Conservation (phyloP, 176 grass and related monocot genomes). For the Miscanthus lutarioriparius region DNA sequence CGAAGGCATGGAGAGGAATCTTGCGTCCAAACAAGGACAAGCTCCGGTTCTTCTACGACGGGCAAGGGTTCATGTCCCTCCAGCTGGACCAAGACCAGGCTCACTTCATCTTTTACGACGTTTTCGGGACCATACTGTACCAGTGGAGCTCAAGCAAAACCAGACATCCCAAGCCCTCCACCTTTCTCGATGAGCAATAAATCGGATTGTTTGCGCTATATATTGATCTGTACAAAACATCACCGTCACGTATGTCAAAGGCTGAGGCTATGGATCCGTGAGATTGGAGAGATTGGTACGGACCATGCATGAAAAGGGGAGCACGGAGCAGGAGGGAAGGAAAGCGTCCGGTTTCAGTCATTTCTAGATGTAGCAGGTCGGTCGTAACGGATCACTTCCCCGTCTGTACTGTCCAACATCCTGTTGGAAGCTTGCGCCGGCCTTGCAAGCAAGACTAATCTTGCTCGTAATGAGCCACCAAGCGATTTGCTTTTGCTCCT, state of each 20-base stretch:
- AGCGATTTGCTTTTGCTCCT: not conserved
- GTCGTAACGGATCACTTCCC: not conserved
- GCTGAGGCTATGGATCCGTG: not conserved
- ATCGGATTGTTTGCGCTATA: not conserved
- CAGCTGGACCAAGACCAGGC: slow-evolving; percentile 45
- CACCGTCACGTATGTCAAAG: not conserved
- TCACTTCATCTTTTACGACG: slow-evolving; percentile 65
- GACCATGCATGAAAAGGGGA: not conserved
- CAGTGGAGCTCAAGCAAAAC: slow-evolving; percentile 45
- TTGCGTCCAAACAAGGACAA: slow-evolving; percentile 56
- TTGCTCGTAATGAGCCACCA: not conserved
- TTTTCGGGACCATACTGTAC: slow-evolving; percentile 58
- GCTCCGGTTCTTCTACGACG: slow-evolving; percentile 79
- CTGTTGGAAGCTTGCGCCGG: not conserved
- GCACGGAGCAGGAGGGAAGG: not conserved
- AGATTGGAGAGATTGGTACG: not conserved
- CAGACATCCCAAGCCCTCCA: slow-evolving; percentile 2
- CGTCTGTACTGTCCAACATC: not conserved
- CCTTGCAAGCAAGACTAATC: not conserved
- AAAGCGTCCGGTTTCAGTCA: not conserved
- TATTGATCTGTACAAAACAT: not conserved
- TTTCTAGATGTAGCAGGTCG: not conserved
- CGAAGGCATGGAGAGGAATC: slow-evolving; percentile 75
- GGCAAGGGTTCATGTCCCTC: slow-evolving; percentile 94
- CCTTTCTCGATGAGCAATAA: slow-evolving; percentile 28